A percentile compares a stretch with the other conserved stretches of the same genome.
Conservation (phyloP, 345 rosid species). For the Cochlearia excelsa region DNA sequence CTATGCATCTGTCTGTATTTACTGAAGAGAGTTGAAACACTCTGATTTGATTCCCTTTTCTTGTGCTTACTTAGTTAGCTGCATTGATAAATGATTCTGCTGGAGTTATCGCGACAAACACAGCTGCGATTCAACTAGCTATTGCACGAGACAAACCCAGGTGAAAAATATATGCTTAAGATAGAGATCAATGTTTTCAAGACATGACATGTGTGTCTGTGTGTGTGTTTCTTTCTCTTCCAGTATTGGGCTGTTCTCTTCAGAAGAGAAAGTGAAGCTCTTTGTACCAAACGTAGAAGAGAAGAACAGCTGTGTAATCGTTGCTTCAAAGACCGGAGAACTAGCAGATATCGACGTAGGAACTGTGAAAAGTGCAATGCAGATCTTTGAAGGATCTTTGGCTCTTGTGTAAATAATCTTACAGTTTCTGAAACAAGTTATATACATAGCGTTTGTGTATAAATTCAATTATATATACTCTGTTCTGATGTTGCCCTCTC, state of each 20-base stretch:
- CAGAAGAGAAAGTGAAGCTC: constrained; percentile 64
- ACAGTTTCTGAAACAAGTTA: constrained; percentile 21
- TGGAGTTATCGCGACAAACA: constrained; percentile 86
- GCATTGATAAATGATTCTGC: constrained; percentile 86
- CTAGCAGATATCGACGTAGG: constrained; percentile 59
- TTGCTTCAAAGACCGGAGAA: constrained; percentile 69
- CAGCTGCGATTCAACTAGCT: constrained; percentile 91
- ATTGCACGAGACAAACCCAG: constrained; percentile 72
- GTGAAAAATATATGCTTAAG: constrained; percentile 33
- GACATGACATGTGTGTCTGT: background rate
- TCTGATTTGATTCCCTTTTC: constrained; percentile 13
- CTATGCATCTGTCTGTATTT: background rate
- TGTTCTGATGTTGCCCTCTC: constrained; percentile 8
- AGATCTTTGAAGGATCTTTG: constrained; percentile 55
- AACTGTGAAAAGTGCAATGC: constrained; percentile 57
- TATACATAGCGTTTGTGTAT: constrained; percentile 22
- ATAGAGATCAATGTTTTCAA: constrained; percentile 11
- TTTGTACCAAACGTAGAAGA: constrained; percentile 68
- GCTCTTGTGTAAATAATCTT: constrained; percentile 56
- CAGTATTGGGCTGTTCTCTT: constrained; percentile 82
- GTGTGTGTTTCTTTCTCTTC: constrained; percentile 16
- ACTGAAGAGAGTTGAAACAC: background rate
- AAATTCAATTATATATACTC: constrained; percentile 20
- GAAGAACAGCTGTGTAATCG: constrained; percentile 52
- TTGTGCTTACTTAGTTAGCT: constrained; percentile 55